Evolutionary conservation across 1,139 yeast genomes (phyloP), one percentile per base, ranked within the genome.

Genomic region (Yamadazyma conglobata): DNA sequence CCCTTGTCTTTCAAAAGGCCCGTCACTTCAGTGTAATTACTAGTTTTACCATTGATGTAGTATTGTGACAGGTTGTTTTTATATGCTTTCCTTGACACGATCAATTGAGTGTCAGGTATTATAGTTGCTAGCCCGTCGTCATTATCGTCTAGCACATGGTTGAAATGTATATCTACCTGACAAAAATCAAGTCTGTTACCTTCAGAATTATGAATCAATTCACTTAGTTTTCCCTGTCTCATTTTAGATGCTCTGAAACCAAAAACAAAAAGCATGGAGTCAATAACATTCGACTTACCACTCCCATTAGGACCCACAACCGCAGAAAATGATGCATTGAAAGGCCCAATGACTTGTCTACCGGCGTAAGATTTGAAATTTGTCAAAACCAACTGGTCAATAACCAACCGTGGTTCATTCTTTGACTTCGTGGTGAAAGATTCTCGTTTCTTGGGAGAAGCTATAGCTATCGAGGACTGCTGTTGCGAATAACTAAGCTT

Each of bases 281-380:
- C 99, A 42, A 93, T 93, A 22, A 93, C 98, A 52, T 93, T 93
- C 9, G 97, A 89, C 57, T 91, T 91, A 6, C 98, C 98, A 23
- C 95, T 85, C 18, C 99, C 99, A 54, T 93, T 93, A 4, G 98
- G 98, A 0, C 99, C 99, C n/a, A 93, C 97, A 7, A 93, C 95
- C 0, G 99, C 96, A 6, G 96, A 86, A 52, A 93, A 93, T 2
- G 95, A 86, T 25, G 88, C 64, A 52, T 91, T 84, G 56, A 93
- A 93, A 0, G 99, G 98, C 0, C 99, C 99, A 37, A 93, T 85
- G 7, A 76, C 76, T 58, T 91, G 97, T n/a, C 71, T 63, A 0
- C 98, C 98, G 0, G 97, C 97, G 54, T 93, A 93, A 0, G 97
- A 88, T 51, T 93, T 93, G 72, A 91, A 93, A 52, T 93, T 84